Evolutionary conservation across 208 protist genomes (phyloP).

Genomic region (Acanthamoeba triangularis): DNA sequence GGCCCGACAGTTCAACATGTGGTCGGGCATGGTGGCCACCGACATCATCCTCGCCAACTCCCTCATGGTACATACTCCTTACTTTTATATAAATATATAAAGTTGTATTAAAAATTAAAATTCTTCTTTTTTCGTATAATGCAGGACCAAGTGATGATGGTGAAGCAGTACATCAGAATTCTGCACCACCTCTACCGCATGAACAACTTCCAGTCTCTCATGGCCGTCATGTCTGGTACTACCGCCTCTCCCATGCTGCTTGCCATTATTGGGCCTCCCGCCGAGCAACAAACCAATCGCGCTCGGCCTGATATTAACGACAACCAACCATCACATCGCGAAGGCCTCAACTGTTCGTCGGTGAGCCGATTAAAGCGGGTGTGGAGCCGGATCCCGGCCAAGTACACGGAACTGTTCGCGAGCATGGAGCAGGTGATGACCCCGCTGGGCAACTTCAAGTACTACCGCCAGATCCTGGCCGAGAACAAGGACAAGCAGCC

Average conservation of each 20-base stretch:
- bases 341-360: constrained; percentile 47
- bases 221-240: constrained; percentile 36
- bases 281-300: too few species aligned
- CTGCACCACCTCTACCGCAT: constrained; percentile 41
- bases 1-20: constrained; percentile 61
- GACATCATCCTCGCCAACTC: constrained; percentile 70
- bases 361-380: constrained; percentile 37
- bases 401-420: constrained; percentile 60
- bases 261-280: not conserved
- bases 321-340: not conserved
- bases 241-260: not conserved
- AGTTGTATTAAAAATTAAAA: not conserved
- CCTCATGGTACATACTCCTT: not conserved
- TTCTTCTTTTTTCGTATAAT: not conserved
- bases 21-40: constrained; percentile 47
- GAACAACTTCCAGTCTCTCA: constrained; percentile 55
- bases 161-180: constrained; percentile 39
- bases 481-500: constrained; percentile 50
- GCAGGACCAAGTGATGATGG: constrained; percentile 41
- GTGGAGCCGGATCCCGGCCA: constrained; percentile 1
- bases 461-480: constrained; percentile 52
- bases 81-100: not conserved
- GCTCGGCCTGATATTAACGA: too few species aligned
- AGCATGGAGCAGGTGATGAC: constrained; percentile 47
- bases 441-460: constrained; percentile 58